Percentiles rank a stretch among this genome's conserved stretches.
Evolutionary conservation across 352 stramenopile species (phyloP).

Genomic region (Phytopythium boreale): DNA sequence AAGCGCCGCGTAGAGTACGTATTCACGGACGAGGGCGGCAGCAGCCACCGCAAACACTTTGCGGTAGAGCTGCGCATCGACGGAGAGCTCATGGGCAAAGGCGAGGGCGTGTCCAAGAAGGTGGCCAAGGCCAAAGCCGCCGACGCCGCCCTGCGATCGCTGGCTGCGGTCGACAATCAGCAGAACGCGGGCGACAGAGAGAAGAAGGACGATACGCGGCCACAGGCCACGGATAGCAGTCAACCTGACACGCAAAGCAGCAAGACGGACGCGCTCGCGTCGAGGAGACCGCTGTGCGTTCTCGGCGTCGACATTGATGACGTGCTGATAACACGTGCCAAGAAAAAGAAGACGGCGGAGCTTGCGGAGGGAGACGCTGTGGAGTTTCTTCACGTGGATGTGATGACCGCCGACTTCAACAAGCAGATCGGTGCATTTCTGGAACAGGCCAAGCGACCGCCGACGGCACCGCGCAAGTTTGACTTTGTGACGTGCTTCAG

Average conservation of each 20-base stretch:
- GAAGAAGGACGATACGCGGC: not conserved
- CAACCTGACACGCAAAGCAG: not conserved
- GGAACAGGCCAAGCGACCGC: conserved; percentile 33
- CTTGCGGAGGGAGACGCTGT: conserved; percentile 30
- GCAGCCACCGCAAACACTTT: conserved; percentile 56
- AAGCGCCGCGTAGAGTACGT: conserved; percentile 59
- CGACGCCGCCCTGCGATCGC: conserved; percentile 27
- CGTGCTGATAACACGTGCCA: conserved; percentile 56
- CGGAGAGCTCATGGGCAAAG: conserved; percentile 35
- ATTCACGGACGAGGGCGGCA: conserved; percentile 53
- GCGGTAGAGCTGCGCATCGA: conserved; percentile 59
- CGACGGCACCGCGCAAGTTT: conserved; percentile 37
- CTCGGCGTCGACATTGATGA: conserved; percentile 76
- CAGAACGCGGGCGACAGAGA: not conserved
- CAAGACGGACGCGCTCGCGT: conserved; percentile 12
- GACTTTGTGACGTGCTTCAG: conserved; percentile 80
- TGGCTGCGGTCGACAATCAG: conserved; percentile 14
- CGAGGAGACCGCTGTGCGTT: conserved; percentile 43
- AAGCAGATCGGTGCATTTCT: conserved; percentile 41
- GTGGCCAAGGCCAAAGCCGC: conserved; percentile 78
- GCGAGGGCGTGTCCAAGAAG: conserved; percentile 77
- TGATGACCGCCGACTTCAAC: conserved; percentile 47
- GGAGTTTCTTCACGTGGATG: conserved; percentile 53
- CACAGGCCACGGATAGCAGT: not conserved
- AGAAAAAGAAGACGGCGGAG: conserved; percentile 43